Evolutionary conservation across 768 basidiomycete genomes (phyloP).

Genomic region (Harrya chromipes): DNA sequence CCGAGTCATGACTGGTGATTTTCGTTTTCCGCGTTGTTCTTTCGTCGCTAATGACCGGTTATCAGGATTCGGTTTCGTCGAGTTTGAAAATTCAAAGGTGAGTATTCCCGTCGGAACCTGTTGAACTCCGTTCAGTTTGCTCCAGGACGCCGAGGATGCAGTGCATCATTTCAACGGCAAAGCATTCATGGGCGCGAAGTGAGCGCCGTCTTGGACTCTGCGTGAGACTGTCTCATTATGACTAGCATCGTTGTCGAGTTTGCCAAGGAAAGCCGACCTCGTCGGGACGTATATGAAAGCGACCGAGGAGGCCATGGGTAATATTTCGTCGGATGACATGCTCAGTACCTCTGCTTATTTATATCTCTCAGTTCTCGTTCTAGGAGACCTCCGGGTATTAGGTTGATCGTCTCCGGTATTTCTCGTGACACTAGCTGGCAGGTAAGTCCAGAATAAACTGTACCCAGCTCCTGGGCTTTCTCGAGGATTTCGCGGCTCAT

Average conservation of each 20-base stretch:
- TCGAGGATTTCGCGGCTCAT: constrained; percentile 22
- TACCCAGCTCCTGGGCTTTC: constrained; percentile 1
- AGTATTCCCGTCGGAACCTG: not conserved
- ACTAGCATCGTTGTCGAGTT: constrained; percentile 92
- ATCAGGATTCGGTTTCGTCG: constrained; percentile 92
- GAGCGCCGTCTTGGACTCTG: not conserved
- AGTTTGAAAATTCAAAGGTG: constrained; percentile 86
- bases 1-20: constrained; percentile 89
- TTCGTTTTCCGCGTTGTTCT: not conserved
- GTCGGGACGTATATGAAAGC: constrained; percentile 70
- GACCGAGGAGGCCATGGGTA: constrained; percentile 58
- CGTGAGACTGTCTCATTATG: not conserved
- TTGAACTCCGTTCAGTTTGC: constrained; percentile 11
- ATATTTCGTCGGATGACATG: constrained; percentile 4
- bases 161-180: constrained; percentile 85
- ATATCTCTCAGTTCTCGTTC: constrained; percentile 52
- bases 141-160: constrained; percentile 92
- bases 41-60: constrained; percentile 16
- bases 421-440: constrained; percentile 98
- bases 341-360: constrained; percentile 13
- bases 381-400: constrained; percentile 75
- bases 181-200: constrained; percentile 83
- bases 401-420: constrained; percentile 83
- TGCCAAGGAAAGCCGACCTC: constrained; percentile 88
- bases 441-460: constrained; percentile 55